Conservation (phyloP, 495 filamentous ascomycete species). For the Talaromyces wortmannii region DNA sequence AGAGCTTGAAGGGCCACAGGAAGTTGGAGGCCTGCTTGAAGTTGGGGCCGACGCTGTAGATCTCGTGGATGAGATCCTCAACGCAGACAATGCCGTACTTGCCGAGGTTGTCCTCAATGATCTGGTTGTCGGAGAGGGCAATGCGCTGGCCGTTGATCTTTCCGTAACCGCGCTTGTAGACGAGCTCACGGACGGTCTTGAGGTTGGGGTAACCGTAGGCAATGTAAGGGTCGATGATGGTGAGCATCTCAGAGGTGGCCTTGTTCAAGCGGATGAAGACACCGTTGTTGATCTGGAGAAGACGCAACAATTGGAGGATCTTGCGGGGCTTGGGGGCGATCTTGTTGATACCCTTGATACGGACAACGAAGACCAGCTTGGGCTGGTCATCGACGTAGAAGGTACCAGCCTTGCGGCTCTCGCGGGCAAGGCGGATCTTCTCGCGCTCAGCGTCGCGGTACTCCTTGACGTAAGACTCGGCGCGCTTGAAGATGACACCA, state of each 20-base stretch:
- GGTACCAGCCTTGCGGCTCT: conserved; percentile 84
- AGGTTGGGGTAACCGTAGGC: conserved; percentile 99
- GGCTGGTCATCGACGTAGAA: conserved; percentile 91
- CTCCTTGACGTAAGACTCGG: conserved; percentile 98
- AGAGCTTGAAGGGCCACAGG: conserved; percentile 99
- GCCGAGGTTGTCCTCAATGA: conserved; percentile 94
- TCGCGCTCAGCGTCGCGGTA: conserved; percentile 97
- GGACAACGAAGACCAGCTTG: conserved; percentile 96
- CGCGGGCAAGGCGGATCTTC: conserved; percentile 86
- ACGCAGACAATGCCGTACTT: conserved; percentile 99
- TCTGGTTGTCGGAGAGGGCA: conserved; percentile 91
- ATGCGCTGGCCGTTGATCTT: conserved; percentile 97
- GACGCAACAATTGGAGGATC: conserved; percentile 97
- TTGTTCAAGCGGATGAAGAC: conserved; percentile 97
- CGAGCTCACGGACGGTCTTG: conserved; percentile 95
- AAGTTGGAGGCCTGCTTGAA: conserved; percentile 99
- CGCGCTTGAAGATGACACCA: conserved; percentile 97
- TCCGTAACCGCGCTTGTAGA: conserved; percentile 99
- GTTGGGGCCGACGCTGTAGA: conserved; percentile 96
- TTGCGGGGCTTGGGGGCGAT: conserved; percentile 99
- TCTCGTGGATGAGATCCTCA: conserved; percentile 99
- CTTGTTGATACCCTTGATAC: conserved; percentile 99
- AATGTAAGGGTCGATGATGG: conserved; percentile 95
- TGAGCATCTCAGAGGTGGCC: conserved; percentile 96
- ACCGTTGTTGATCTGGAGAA: conserved; percentile 99